Conservation (phyloP, 306 rosid species). For the Acacia crassicarpa region DNA sequence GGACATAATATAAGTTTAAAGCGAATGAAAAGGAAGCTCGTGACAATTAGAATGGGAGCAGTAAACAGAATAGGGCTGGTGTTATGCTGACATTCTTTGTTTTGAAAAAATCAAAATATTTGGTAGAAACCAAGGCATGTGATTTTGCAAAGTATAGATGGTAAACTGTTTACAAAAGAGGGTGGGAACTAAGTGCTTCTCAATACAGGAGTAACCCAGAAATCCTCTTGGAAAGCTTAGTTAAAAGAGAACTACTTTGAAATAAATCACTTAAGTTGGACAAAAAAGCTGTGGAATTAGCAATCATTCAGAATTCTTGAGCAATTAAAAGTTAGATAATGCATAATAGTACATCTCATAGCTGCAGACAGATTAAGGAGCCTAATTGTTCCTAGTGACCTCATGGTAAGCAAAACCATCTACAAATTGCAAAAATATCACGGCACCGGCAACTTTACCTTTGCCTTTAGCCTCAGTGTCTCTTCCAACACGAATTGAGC, state of each 20-base stretch:
- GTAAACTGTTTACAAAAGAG: background rate
- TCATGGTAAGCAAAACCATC: background rate
- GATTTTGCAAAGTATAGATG: background rate
- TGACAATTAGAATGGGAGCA: background rate
- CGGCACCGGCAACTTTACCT: conserved; percentile 43
- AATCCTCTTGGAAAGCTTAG: background rate
- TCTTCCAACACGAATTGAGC: conserved; percentile 98
- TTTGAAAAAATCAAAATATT: background rate
- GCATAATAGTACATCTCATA: background rate
- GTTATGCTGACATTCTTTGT: background rate
- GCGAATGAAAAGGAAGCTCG: background rate
- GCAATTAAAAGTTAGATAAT: background rate
- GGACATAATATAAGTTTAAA: background rate
- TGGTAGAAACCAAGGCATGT: background rate
- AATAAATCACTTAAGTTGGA: background rate
- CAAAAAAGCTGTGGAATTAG: background rate
- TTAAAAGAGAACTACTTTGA: background rate
- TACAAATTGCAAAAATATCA: background rate
- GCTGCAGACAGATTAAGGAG: conserved; percentile 1
- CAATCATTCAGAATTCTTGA: background rate
- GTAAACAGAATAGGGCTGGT: background rate
- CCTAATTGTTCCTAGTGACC: background rate
- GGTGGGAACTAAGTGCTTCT: background rate
- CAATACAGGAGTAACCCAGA: background rate
- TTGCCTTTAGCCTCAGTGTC: conserved; percentile 90